Evolutionary conservation across 2,329 filamentous ascomycete species (phyloP).

Genomic region (Fusarium oligoseptatum): DNA sequence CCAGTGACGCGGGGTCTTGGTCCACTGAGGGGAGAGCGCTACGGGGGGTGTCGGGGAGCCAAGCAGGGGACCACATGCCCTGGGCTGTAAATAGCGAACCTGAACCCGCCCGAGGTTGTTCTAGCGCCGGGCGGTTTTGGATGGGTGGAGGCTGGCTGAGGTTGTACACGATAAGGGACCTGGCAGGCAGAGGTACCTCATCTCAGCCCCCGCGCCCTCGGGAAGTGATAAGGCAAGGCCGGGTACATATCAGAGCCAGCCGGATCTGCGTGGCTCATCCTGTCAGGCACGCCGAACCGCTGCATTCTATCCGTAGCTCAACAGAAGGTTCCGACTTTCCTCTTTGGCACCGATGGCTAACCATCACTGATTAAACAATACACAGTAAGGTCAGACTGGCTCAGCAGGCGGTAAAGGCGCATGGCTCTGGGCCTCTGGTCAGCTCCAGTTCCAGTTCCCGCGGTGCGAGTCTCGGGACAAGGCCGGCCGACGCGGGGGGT

Average conservation of each 20-base stretch:
- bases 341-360: slow-evolving; percentile 14
- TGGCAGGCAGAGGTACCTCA: slow-evolving; percentile 26
- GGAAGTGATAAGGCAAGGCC: slow-evolving; percentile 26
- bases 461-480: slow-evolving; percentile 17
- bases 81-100: slow-evolving; percentile 16
- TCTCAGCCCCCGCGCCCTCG: neutral
- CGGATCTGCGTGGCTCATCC: slow-evolving; percentile 38
- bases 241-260: slow-evolving; percentile 22
- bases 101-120: slow-evolving; percentile 16
- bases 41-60: slow-evolving; percentile 21
- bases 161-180: slow-evolving; percentile 28
- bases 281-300: slow-evolving; percentile 38
- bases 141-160: slow-evolving; percentile 9
- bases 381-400: slow-evolving; percentile 26
- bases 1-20: slow-evolving; percentile 33
- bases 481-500: slow-evolving; percentile 23
- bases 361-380: slow-evolving; percentile 9
- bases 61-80: slow-evolving; percentile 32
- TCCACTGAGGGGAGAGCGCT: slow-evolving; percentile 5
- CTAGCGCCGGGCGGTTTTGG: slow-evolving; percentile 25
- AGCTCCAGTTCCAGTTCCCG: slow-evolving; percentile 7
- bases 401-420: slow-evolving; percentile 28
- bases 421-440: slow-evolving; percentile 22
- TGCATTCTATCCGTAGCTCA: slow-evolving; percentile 20
- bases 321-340: slow-evolving; percentile 12